These are phyloP conservation scores for Kalmusia sp. DNA, from an alignment of 2,329 filamentous ascomycete species.

Conservation along the genomic window DNA sequence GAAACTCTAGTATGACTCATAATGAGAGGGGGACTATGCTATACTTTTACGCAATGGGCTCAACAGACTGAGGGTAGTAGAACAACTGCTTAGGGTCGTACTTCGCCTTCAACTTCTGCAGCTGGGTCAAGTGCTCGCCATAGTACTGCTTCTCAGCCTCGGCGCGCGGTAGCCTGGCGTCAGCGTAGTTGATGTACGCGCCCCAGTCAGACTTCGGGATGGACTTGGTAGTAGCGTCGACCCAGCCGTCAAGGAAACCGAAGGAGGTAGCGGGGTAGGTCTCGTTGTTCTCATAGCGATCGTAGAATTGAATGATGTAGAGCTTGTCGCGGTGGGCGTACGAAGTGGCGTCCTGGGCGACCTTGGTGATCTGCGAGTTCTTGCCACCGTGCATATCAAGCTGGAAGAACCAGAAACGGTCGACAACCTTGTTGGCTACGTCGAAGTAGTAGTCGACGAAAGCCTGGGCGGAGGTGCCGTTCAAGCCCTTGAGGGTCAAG, in stretches of 20 bases:
- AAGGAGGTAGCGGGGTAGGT: conserved; percentile 43
- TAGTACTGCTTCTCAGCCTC: conserved; percentile 55
- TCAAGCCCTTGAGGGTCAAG: conserved; percentile 15
- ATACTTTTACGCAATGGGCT: conserved; percentile 9
- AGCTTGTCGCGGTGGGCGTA: conserved; percentile 21
- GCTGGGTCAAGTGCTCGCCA: conserved; percentile 30
- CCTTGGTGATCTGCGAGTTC: conserved; percentile 17
- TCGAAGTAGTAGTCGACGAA: conserved; percentile 21
- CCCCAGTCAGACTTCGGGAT: conserved; percentile 42
- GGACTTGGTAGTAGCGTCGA: conserved; percentile 31
- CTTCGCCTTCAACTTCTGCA: conserved; percentile 39
- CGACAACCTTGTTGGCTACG: conserved; percentile 14
- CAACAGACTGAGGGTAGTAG: conserved; percentile 16
- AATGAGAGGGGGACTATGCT: background rate
- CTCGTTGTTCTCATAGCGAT: conserved; percentile 17
- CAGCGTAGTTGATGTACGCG: conserved; percentile 58
- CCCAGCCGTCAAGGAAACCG: conserved; percentile 45
- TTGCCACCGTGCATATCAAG: conserved; percentile 21
- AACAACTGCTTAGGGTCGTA: conserved; percentile 38
- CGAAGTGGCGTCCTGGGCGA: conserved; percentile 13
- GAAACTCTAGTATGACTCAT: background rate
- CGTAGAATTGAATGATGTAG: conserved; percentile 20
- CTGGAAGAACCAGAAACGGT: conserved; percentile 21
- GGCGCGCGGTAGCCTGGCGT: conserved; percentile 49
- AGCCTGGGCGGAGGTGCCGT: conserved; percentile 12